These are phyloP conservation scores for Neohortaea acidophila DNA, from an alignment of 495 filamentous ascomycete species.

Conservation along the genomic window DNA sequence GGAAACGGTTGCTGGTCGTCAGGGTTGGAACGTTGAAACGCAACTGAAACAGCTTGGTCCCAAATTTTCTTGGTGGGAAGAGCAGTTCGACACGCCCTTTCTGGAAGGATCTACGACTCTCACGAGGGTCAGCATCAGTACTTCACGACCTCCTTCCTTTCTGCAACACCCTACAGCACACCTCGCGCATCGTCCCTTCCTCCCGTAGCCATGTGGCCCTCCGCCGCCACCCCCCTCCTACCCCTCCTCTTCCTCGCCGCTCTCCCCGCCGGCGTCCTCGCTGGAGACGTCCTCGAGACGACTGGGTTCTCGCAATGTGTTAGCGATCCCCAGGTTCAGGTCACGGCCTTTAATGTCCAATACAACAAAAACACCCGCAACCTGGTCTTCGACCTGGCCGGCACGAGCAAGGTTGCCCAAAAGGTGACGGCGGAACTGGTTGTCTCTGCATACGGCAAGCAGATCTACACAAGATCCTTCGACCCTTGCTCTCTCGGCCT, in stretches of 20 bases:
- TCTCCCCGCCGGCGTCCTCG: constrained; percentile 34
- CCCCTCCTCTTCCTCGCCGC: constrained; percentile 23
- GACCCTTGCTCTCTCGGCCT: constrained; percentile 72
- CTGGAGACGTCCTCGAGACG: constrained; percentile 62
- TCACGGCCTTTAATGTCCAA: constrained; percentile 58
- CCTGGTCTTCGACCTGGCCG: constrained; percentile 70
- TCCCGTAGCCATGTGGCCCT: constrained; percentile 14
- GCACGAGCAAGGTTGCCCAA: constrained; percentile 54
- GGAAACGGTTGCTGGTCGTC: too few relatives aligned
- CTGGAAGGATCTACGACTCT: too few relatives aligned
- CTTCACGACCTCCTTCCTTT: too few relatives aligned
- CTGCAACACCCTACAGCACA: too few relatives aligned
- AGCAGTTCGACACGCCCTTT: too few relatives aligned
- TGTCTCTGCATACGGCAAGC: constrained; percentile 72
- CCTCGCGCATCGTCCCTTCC: too few relatives aligned
- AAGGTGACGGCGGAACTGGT: constrained; percentile 68
- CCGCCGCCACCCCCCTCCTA: constrained; percentile 3
- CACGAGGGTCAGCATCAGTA: too few relatives aligned
- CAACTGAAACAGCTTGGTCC: too few relatives aligned
- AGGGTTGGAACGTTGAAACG: too few relatives aligned
- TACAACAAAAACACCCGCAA: constrained; percentile 59
- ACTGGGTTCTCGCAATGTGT: constrained; percentile 65
- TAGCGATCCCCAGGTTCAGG: constrained; percentile 46
- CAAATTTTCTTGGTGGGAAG: too few relatives aligned
- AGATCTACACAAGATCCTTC: constrained; percentile 67